Percentiles rank a stretch among this genome's conserved stretches.
Evolutionary conservation across 1,139 yeast species (phyloP).

Genomic region (Geotrichum siamense): DNA sequence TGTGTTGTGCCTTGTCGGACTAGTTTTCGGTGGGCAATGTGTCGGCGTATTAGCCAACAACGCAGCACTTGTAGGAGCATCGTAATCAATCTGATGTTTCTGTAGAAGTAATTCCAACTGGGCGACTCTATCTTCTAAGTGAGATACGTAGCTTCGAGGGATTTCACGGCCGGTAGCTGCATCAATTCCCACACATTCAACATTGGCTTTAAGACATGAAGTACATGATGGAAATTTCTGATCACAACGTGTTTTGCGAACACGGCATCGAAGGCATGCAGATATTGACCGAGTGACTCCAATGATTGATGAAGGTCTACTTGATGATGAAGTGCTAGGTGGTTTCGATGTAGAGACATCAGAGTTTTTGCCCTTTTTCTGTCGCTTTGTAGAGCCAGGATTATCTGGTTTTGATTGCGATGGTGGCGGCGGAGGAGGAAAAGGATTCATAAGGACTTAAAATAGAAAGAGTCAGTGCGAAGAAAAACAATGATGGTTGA

Average conservation of each 20-base stretch:
- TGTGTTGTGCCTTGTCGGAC: slow-evolving; percentile 6
- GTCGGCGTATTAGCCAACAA: not conserved
- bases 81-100: slow-evolving; percentile 32
- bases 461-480: no score
- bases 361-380: not conserved
- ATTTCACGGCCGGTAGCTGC: slow-evolving; percentile 83
- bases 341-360: not conserved
- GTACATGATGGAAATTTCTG: slow-evolving; percentile 74
- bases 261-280: slow-evolving; percentile 79
- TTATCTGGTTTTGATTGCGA: not conserved
- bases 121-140: slow-evolving; percentile 59
- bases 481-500: no score
- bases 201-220: slow-evolving; percentile 59
- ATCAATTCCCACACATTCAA: slow-evolving; percentile 74
- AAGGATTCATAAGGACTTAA: not conserved
- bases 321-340: not conserved
- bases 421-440: not conserved
- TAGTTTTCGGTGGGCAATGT: slow-evolving; percentile 15
- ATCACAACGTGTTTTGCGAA: slow-evolving; percentile 76
- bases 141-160: slow-evolving; percentile 72
- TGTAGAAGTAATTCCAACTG: slow-evolving; percentile 47
- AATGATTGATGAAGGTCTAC: not conserved
- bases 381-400: not conserved
- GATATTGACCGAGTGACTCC: slow-evolving; percentile 40
- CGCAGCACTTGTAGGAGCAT: not conserved